Conservation (phyloP, 2,329 filamentous ascomycete genomes). For the Thyridium curvatum region DNA sequence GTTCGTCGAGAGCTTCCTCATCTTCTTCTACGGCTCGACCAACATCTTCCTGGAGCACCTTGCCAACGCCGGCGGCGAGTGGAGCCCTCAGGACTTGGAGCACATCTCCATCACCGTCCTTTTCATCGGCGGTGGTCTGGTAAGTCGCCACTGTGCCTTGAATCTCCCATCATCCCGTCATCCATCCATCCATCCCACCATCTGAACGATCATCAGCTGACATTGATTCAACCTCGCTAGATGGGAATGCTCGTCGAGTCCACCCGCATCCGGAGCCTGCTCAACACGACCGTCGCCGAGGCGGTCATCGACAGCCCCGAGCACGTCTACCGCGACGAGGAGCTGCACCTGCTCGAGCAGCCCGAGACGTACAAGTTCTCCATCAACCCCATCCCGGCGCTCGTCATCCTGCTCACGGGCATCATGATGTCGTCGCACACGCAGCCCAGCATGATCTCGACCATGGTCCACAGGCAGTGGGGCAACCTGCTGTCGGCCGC, state of each 20-base stretch:
- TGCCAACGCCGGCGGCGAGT: conserved; percentile 61
- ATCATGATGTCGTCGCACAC: conserved; percentile 95
- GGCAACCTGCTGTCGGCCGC: conserved; percentile 78
- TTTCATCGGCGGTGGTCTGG: conserved; percentile 87
- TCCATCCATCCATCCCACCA: no score
- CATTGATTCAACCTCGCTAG: conserved; percentile 26
- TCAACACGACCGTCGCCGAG: conserved; percentile 47
- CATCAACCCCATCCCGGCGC: conserved; percentile 80
- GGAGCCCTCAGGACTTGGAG: conserved; percentile 77
- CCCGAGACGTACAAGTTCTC: conserved; percentile 69
- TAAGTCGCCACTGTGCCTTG: conserved; percentile 35
- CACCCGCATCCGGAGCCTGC: conserved; percentile 56
- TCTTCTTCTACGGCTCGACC: conserved; percentile 81
- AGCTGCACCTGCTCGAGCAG: conserved; percentile 42
- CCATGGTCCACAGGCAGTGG: conserved; percentile 94
- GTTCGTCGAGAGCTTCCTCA: conserved; percentile 83
- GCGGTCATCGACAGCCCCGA: conserved; percentile 21
- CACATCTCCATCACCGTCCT: conserved; percentile 89
- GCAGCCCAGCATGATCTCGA: conserved; percentile 74
- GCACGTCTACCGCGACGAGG: conserved; percentile 32
- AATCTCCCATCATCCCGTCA: conserved; percentile 1
- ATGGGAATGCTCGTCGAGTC: conserved; percentile 85
- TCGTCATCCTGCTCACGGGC: conserved; percentile 81
- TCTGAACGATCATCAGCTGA: conserved; percentile 1
- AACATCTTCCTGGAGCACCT: conserved; percentile 94